phyloP scores from a whole-genome alignment of 139 green algal species.

The Volvox reticuliferus region DNA sequence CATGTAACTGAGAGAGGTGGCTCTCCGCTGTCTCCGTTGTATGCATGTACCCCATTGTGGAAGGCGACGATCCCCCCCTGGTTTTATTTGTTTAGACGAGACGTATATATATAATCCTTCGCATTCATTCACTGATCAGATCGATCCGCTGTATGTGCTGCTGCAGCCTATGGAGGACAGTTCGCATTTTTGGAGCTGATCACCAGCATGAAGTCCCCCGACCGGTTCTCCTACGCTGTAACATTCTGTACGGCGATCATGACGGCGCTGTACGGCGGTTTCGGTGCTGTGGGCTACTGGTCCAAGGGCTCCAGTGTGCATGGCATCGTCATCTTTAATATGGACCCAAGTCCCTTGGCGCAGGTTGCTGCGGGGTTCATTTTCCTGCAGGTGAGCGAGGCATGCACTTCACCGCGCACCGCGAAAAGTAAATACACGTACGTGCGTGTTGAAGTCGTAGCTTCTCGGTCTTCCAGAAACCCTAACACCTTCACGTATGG shows the following conservation, averaged over 20 bases:
- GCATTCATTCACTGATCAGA: no score
- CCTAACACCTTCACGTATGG: no score
- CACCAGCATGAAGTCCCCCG: constrained; percentile 48
- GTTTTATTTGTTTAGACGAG: no score
- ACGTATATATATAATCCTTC: no score
- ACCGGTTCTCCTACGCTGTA: constrained; percentile 54
- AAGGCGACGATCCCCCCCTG: no score
- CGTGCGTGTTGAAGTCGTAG: no score
- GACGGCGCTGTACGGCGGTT: constrained; percentile 55
- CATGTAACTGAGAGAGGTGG: no score
- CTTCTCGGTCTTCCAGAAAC: no score
- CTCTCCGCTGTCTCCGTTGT: no score
- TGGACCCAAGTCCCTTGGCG: constrained; percentile 30
- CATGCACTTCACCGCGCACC: no score
- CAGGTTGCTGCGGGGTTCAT: constrained; percentile 60
- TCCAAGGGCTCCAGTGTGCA: constrained; percentile 49
- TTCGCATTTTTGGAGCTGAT: constrained; percentile 69
- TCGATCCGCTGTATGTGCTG: neutral
- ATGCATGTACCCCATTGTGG: no score
- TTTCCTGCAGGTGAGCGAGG: constrained; percentile 58
- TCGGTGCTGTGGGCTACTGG: constrained; percentile 68
- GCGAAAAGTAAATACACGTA: no score
- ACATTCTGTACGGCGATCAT: constrained; percentile 61
- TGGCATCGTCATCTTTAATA: constrained; percentile 67
- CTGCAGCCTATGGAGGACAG: constrained; percentile 53